Conservation (phyloP, 2,329 filamentous ascomycete species). For the Curvularia spicifera region DNA sequence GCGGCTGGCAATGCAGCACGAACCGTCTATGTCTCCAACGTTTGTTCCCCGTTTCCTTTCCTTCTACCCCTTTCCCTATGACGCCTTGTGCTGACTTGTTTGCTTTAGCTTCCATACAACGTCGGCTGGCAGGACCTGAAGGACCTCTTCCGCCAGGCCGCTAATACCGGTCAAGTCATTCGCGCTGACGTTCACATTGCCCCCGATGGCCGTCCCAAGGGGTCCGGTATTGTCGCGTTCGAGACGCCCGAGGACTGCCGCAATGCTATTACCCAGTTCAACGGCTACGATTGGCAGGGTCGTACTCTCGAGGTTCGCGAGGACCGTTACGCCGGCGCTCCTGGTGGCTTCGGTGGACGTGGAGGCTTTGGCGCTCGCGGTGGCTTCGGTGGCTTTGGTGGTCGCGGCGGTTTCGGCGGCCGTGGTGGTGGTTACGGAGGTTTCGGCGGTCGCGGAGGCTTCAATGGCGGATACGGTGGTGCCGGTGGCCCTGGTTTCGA, state of each 20-base stretch:
- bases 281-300: slow-evolving; percentile 98
- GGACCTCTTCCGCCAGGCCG: slow-evolving; percentile 94
- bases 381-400: slow-evolving; percentile 58
- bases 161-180: slow-evolving; percentile 65
- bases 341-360: slow-evolving; percentile 48
- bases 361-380: slow-evolving; percentile 48
- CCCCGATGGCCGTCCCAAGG: slow-evolving; percentile 91
- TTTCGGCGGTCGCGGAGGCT: slow-evolving; percentile 41
- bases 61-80: slow-evolving; percentile 22
- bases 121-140: slow-evolving; percentile 99
- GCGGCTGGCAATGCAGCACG: slow-evolving; percentile 67
- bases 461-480: slow-evolving; percentile 49
- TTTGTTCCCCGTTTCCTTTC: slow-evolving; percentile 66
- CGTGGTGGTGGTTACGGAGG: slow-evolving; percentile 49
- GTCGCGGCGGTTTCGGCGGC: slow-evolving; percentile 33
- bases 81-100: slow-evolving; percentile 43
- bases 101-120: slow-evolving; percentile 85
- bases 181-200: slow-evolving; percentile 94
- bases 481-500: slow-evolving; percentile 53
- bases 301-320: slow-evolving; percentile 92
- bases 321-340: slow-evolving; percentile 82
- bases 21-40: slow-evolving; percentile 98
- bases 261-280: slow-evolving; percentile 96
- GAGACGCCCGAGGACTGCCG: slow-evolving; percentile 93
- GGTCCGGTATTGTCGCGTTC: slow-evolving; percentile 95